Evolutionary conservation across 2,329 filamentous ascomycete species (phyloP).

Genomic region (Cladosporium sp.): DNA sequence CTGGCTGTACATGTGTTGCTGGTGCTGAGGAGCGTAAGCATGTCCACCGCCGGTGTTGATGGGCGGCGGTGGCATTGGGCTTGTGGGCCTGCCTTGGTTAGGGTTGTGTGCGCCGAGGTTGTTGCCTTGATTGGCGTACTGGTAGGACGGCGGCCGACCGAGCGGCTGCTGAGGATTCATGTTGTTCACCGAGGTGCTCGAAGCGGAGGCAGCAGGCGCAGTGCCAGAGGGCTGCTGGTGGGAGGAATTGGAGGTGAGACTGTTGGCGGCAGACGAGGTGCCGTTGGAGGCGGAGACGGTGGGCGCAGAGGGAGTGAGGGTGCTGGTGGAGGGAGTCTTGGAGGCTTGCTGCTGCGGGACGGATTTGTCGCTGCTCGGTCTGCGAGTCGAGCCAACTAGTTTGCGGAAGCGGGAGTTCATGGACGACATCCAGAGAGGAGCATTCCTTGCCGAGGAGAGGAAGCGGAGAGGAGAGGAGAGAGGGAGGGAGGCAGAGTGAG

Average conservation of each 20-base stretch:
- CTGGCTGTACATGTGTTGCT: constrained; percentile 37
- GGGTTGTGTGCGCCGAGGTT: constrained; percentile 34
- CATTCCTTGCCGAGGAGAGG: constrained; percentile 14
- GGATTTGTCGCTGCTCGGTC: constrained; percentile 64
- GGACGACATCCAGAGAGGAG: constrained; percentile 58
- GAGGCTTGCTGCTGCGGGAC: constrained; percentile 40
- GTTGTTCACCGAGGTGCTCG: constrained; percentile 48
- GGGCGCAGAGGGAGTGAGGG: constrained; percentile 33
- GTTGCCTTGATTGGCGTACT: constrained; percentile 44
- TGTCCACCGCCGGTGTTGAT: constrained; percentile 48
- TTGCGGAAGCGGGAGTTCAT: constrained; percentile 74
- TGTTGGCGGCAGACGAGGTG: constrained; percentile 32
- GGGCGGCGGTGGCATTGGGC: constrained; percentile 37
- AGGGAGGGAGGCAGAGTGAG: neutral
- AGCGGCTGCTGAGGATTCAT: constrained; percentile 52
- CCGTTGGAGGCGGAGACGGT: constrained; percentile 27
- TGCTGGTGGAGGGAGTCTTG: constrained; percentile 40
- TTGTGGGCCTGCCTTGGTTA: constrained; percentile 46
- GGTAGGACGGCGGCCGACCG: constrained; percentile 61
- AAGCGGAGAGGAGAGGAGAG: neutral
- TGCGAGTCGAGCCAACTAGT: constrained; percentile 77
- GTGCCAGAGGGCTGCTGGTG: constrained; percentile 18
- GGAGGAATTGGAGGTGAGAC: constrained; percentile 35
- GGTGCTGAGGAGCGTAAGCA: constrained; percentile 45
- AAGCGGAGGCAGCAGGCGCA: constrained; percentile 31